Evolutionary conservation across 2,329 filamentous ascomycete species (phyloP).

Genomic region (Penicillium hesseltinei): DNA sequence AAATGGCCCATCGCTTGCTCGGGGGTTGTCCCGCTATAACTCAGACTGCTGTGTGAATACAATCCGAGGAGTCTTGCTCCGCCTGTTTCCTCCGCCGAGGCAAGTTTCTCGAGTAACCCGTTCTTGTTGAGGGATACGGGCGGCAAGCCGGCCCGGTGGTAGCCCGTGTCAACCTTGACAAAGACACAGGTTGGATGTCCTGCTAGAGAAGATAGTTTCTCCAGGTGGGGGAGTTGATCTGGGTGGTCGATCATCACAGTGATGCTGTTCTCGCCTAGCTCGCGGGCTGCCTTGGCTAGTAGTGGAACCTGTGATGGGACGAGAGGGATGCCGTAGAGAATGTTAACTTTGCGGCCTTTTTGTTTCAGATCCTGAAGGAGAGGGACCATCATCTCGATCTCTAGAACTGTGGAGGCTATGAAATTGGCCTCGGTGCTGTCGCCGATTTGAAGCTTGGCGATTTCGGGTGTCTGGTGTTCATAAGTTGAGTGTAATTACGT

Average conservation of each 20-base stretch:
- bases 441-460: constrained; percentile 70
- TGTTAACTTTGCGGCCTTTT: constrained; percentile 58
- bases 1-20: constrained; percentile 60
- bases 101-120: constrained; percentile 30
- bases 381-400: constrained; percentile 66
- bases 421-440: constrained; percentile 56
- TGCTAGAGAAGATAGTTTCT: constrained; percentile 43
- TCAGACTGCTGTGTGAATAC: constrained; percentile 72
- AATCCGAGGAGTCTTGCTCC: constrained; percentile 57
- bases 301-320: constrained; percentile 60
- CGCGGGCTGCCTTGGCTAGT: constrained; percentile 55
- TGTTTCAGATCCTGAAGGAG: constrained; percentile 56
- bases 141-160: constrained; percentile 66
- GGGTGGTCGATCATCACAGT: constrained; percentile 69
- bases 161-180: constrained; percentile 73
- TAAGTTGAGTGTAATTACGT: not conserved
- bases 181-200: constrained; percentile 57
- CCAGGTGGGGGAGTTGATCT: constrained; percentile 56
- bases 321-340: constrained; percentile 72
- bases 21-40: constrained; percentile 59
- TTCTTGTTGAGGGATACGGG: constrained; percentile 47
- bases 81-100: constrained; percentile 26
- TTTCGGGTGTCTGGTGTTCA: constrained; percentile 58
- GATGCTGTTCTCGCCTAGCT: constrained; percentile 57
- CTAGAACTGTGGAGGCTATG: constrained; percentile 71